Base-by-base conservation (phyloP, 441 rosid species). In the Brassica hybrid region DNA sequence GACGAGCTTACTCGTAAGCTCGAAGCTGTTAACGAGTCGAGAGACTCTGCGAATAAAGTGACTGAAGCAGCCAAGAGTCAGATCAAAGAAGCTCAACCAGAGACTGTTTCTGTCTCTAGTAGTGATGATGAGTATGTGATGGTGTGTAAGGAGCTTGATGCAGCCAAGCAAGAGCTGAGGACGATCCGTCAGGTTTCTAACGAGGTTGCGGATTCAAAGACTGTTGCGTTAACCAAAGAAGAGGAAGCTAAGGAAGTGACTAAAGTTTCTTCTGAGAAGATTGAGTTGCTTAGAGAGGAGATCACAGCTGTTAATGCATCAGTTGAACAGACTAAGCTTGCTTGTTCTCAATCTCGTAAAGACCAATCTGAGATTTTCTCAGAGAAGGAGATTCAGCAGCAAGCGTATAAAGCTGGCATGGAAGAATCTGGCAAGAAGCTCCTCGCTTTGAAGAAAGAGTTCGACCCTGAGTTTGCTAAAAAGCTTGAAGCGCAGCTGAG, bases 261-360 rank as follows among this genome's bases (percentile, higher is more conserved):
- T 56, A 85, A 87, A 81, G 82, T 74, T 38, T 88, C 88, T 80
- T 77, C 84, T 65, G 97, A 88, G 79, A 93, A 86, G 81, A 91
- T 87, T 45, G 80, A 84, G 50, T 87, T 90, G 74, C 87, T 96
- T 32, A 85, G 87, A 4, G 85, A 76, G 82, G 98, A 90, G 71
- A 93, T 93, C 11, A 78, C 90, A 27, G 79, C 81, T 16, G 79
- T 90, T 18, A 93, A 93, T 79, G 95, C 90, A 72, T 84, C 97
- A 3, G 89, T 92, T 32, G 93, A 90, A 45, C 91, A 93, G 82
- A 90, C 87, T 19, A 96, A 89, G 85, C 86, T 87, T 76, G 95
- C 88, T n/a, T 80, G 88, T 71, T 76, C 90, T 57, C 85, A 91
- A 82, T 76, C 91, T 0, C 87, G 86, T 19, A 90, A 91, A 83